Percentiles rank a stretch among this genome's conserved stretches.
Conservation (phyloP, 805 yeast genomes). For the Barnettozyma vustinii region DNA sequence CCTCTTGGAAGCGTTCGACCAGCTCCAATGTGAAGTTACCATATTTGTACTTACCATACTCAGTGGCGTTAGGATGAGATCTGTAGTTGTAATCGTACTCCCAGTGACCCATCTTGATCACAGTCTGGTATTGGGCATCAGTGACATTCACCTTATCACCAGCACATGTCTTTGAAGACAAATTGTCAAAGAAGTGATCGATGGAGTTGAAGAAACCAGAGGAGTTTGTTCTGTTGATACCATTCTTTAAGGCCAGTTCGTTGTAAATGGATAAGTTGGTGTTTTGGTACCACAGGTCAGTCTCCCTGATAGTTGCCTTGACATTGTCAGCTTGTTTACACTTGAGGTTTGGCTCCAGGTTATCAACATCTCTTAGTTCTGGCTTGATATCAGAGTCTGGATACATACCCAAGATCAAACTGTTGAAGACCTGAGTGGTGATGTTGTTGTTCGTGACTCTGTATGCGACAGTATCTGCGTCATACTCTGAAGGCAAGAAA, state of each 20-base stretch:
- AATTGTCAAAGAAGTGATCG: conserved; percentile 39
- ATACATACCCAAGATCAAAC: conserved; percentile 33
- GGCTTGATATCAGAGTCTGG: conserved; percentile 28
- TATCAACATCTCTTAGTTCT: conserved; percentile 30
- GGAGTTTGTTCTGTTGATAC: conserved; percentile 16
- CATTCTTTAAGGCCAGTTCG: conserved; percentile 23
- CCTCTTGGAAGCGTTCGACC: conserved; percentile 25
- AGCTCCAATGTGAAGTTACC: conserved; percentile 37
- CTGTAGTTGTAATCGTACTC: conserved; percentile 38
- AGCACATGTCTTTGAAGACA: conserved; percentile 35
- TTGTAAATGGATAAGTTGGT: conserved; percentile 24
- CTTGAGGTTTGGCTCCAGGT: conserved; percentile 32
- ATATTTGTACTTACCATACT: conserved; percentile 28
- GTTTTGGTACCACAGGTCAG: conserved; percentile 33
- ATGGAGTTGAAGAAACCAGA: conserved; percentile 27
- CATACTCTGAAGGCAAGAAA: conserved; percentile 32
- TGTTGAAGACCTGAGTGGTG: conserved; percentile 36
- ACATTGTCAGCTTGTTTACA: conserved; percentile 30
- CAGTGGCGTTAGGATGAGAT: conserved; percentile 29
- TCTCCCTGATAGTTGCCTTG: conserved; percentile 22
- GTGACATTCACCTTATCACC: conserved; percentile 30
- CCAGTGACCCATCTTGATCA: conserved; percentile 38
- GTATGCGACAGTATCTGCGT: conserved; percentile 25
- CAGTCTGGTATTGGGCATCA: conserved; percentile 31
- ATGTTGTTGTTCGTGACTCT: conserved; percentile 36